phyloP scores from a whole-genome alignment of 2,329 filamentous ascomycete species.

The Sporothrix euskadiensis region DNA sequence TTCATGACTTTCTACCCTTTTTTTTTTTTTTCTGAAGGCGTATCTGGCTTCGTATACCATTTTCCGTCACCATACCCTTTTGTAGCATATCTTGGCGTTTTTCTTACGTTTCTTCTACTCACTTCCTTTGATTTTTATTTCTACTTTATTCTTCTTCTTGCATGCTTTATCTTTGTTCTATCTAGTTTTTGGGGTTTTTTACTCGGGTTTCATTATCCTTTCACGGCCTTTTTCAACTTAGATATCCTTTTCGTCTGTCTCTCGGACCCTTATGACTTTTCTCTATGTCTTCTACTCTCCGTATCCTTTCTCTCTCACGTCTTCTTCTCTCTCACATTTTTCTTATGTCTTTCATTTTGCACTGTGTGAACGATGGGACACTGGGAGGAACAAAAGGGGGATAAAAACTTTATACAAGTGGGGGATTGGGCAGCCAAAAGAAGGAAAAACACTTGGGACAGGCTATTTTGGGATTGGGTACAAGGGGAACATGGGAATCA shows the following conservation, averaged over 20 bases:
- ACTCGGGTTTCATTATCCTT: neutral
- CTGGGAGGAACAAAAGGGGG: neutral
- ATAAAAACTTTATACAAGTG: neutral
- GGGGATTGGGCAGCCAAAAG: neutral
- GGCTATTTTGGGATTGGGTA: neutral
- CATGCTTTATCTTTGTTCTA: slow-evolving; percentile 5
- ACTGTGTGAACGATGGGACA: slow-evolving; percentile 12
- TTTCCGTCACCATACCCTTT: slow-evolving; percentile 25
- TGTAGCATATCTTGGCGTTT: slow-evolving; percentile 25
- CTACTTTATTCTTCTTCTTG: neutral
- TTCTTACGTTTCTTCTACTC: neutral
- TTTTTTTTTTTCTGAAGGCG: slow-evolving; percentile 15
- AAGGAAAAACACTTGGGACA: neutral
- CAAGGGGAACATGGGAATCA: neutral
- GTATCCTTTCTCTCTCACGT: neutral
- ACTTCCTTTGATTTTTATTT: neutral
- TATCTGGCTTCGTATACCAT: slow-evolving; percentile 25
- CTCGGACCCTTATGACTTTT: neutral
- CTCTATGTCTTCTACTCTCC: neutral
- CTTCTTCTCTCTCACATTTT: neutral
- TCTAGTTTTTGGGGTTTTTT: neutral
- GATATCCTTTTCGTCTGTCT: slow-evolving; percentile 2
- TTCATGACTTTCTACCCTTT: slow-evolving; percentile 12
- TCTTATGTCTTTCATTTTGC: slow-evolving; percentile 23
- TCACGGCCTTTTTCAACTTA: slow-evolving; percentile 8